Percentiles rank a stretch among this genome's conserved stretches.
Evolutionary conservation across 1,284 basidiomycete genomes (phyloP).

Genomic region (Fomitopsis palustris): DNA sequence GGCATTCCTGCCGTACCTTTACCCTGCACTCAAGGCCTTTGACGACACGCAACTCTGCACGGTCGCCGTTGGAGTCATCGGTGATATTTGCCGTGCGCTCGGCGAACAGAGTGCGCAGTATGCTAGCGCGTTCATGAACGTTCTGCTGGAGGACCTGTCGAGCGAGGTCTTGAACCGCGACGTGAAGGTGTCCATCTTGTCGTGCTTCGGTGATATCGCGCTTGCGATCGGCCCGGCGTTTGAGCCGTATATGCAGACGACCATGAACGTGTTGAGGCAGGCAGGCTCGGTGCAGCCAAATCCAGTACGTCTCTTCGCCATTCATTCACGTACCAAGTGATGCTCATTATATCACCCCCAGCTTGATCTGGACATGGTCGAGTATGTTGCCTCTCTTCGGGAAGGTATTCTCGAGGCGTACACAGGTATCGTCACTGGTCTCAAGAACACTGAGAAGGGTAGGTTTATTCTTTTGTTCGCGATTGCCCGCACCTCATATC

Average conservation of each 20-base stretch:
- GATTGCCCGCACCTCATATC: constrained; percentile 11
- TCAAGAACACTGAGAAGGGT: constrained; percentile 84
- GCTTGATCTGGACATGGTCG: constrained; percentile 85
- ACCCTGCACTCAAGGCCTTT: constrained; percentile 86
- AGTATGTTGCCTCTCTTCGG: constrained; percentile 88
- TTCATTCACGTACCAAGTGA: neutral
- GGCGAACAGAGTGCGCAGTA: constrained; percentile 83
- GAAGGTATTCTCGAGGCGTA: constrained; percentile 98
- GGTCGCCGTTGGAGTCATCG: constrained; percentile 93
- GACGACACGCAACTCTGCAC: constrained; percentile 96
- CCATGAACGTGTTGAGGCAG: constrained; percentile 90
- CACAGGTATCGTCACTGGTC: constrained; percentile 88
- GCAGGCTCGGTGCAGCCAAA: constrained; percentile 86
- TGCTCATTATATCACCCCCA: neutral
- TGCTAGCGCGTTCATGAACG: constrained; percentile 85
- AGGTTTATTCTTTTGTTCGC: constrained; percentile 14
- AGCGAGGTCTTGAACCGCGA: constrained; percentile 89
- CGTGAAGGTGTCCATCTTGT: constrained; percentile 95
- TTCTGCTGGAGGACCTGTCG: constrained; percentile 89
- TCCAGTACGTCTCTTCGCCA: constrained; percentile 53
- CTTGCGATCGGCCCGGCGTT: constrained; percentile 87
- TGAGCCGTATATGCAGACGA: constrained; percentile 87
- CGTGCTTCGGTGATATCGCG: constrained; percentile 96
- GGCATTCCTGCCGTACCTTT: constrained; percentile 89
- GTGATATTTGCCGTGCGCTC: constrained; percentile 92